Evolutionary conservation across 192 early-diverging fungal genomes (phyloP).

Genomic region (Phycomyces nitens): DNA sequence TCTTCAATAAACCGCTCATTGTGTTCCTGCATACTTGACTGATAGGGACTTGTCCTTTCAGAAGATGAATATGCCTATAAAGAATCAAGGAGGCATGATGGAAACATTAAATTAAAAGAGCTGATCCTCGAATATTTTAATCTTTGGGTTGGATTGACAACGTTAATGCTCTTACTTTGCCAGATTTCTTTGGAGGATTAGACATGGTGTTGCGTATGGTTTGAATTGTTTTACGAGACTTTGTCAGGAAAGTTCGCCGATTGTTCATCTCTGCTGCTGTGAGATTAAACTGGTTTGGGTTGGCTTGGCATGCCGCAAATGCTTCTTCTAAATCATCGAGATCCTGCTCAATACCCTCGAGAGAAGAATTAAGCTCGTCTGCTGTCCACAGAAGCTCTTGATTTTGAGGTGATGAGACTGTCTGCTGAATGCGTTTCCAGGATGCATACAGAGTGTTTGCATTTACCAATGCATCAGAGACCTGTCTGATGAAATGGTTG

Average conservation of each 20-base stretch:
- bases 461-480: slow-evolving; percentile 36
- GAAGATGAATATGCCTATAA: no score
- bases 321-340: slow-evolving; percentile 54
- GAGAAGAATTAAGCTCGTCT: slow-evolving; percentile 41
- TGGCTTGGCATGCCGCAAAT: slow-evolving; percentile 29
- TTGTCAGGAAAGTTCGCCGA: slow-evolving; percentile 25
- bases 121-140: no score
- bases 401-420: slow-evolving; percentile 48
- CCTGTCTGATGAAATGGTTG: slow-evolving; percentile 39
- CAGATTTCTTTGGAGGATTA: background rate
- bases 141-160: no score
- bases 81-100: no score
- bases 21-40: slow-evolving; percentile 17
- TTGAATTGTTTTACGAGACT: slow-evolving; percentile 20
- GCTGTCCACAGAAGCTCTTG: slow-evolving; percentile 54
- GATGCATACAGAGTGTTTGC: slow-evolving; percentile 43
- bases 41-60: slow-evolving; percentile 10
- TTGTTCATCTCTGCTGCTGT: slow-evolving; percentile 35
- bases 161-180: background rate
- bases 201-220: slow-evolving; percentile 25
- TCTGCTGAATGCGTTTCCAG: slow-evolving; percentile 53
- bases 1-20: slow-evolving; percentile 35
- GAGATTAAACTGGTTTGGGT: slow-evolving; percentile 43
- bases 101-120: no score
- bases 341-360: slow-evolving; percentile 45